phyloP scores from a whole-genome alignment of 805 yeast species.

The Priceomyces fermenticarens region DNA sequence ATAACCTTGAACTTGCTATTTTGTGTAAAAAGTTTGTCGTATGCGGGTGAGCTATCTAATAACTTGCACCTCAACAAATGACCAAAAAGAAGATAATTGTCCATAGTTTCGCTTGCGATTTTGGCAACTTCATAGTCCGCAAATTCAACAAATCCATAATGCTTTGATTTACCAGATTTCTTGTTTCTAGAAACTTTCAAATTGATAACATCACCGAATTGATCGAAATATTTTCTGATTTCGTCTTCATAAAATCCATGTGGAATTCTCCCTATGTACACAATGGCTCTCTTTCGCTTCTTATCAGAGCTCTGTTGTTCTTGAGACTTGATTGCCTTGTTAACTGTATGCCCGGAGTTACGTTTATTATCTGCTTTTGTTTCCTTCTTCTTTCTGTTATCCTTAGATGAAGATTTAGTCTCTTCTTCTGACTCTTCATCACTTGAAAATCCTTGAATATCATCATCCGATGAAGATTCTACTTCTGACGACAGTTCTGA shows the following conservation, averaged over 20 bases:
- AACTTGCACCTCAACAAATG: constrained; percentile 69
- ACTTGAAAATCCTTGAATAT: constrained; percentile 14
- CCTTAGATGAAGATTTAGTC: constrained; percentile 7
- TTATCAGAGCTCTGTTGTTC: constrained; percentile 7
- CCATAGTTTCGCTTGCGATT: constrained; percentile 93
- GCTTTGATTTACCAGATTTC: constrained; percentile 87
- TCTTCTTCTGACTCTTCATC: constrained; percentile 8
- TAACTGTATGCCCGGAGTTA: constrained; percentile 19
- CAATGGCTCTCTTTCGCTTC: constrained; percentile 52
- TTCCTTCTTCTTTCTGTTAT: constrained; percentile 22
- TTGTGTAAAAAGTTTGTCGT: constrained; percentile 52
- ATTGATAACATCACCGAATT: constrained; percentile 83
- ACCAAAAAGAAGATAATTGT: constrained; percentile 85
- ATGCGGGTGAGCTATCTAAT: constrained; percentile 54
- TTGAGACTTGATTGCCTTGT: constrained; percentile 14
- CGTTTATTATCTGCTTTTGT: constrained; percentile 5
- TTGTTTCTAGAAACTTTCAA: constrained; percentile 84
- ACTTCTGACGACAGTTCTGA: constrained; percentile 21
- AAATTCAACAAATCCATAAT: constrained; percentile 89
- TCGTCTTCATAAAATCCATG: constrained; percentile 86
- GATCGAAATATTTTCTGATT: constrained; percentile 75
- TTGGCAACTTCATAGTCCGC: constrained; percentile 70
- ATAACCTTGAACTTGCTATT: constrained; percentile 53
- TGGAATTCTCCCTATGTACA: constrained; percentile 91
- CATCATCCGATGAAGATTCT: constrained; percentile 10